Evolutionary conservation across 352 stramenopile genomes (phyloP).

Genomic region (Globisporangium takayamanum): DNA sequence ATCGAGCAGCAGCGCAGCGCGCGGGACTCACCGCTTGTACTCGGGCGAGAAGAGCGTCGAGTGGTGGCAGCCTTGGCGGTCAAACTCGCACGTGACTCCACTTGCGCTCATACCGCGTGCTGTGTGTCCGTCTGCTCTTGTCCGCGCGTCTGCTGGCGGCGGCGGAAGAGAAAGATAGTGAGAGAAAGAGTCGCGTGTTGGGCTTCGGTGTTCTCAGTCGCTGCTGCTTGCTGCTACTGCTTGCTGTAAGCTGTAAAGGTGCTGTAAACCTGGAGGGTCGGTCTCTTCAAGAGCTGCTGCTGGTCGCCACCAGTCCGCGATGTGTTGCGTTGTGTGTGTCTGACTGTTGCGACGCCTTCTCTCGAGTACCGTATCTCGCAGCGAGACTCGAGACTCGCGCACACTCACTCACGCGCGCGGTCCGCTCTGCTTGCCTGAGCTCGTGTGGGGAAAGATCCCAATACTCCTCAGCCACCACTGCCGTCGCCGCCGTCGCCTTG

Average conservation of each 20-base stretch:
- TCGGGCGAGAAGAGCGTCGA: slow-evolving; percentile 35
- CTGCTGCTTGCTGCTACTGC: not conserved
- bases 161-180: not conserved
- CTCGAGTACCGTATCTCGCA: too few relatives aligned
- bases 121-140: not conserved
- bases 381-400: too few relatives aligned
- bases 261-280: not conserved
- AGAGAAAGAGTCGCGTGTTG: not conserved
- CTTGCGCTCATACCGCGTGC: slow-evolving; percentile 12
- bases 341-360: too few relatives aligned
- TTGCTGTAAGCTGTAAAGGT: not conserved
- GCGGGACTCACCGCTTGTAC: slow-evolving; percentile 50
- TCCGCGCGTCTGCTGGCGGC: not conserved
- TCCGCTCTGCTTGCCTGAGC: too few relatives aligned
- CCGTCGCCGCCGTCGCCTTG: too few relatives aligned
- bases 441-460: too few relatives aligned
- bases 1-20: not conserved
- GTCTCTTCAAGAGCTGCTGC: not conserved
- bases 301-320: too few relatives aligned
- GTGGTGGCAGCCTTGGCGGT: slow-evolving; percentile 30
- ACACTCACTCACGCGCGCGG: too few relatives aligned
- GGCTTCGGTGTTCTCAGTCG: not conserved
- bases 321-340: too few relatives aligned
- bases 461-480: too few relatives aligned
- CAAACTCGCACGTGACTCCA: slow-evolving; percentile 33